Conservation (phyloP, 1,284 basidiomycete species). For the Rhodotorula mucilaginosa region DNA sequence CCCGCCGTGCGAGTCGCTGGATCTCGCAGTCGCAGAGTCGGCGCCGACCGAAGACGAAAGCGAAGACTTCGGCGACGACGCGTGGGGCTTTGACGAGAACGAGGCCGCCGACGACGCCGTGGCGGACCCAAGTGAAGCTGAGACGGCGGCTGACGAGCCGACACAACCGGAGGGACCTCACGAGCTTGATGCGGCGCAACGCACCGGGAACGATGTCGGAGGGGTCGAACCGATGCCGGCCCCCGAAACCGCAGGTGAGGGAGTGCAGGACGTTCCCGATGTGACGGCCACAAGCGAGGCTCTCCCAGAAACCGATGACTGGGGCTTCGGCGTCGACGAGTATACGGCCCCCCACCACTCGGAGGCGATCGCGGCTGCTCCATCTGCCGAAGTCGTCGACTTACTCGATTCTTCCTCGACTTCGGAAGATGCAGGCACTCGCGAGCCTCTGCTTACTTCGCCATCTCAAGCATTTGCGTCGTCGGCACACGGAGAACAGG, state of each 20-base stretch:
- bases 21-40: background rate
- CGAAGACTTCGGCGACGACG: slow-evolving; percentile 17
- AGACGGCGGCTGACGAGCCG: too few relatives aligned
- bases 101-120: too few relatives aligned
- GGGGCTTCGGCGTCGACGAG: slow-evolving; percentile 10
- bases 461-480: too few relatives aligned
- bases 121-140: too few relatives aligned
- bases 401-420: background rate
- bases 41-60: background rate
- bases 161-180: too few relatives aligned
- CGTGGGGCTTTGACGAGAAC: slow-evolving; percentile 20
- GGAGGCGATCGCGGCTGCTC: background rate
- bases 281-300: too few relatives aligned
- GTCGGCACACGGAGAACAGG: too few relatives aligned
- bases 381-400: background rate
- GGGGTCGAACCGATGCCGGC: background rate
- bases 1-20: background rate
- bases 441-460: background rate
- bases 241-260: background rate
- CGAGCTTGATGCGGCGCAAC: background rate
- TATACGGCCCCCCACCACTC: background rate
- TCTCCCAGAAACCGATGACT: slow-evolving; percentile 1
- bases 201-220: background rate
- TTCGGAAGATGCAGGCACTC: background rate
- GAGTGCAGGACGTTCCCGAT: background rate